Evolutionary conservation across 148 eudicot genomes (phyloP), one percentile per base, ranked within the genome.

Genomic region (Spergularia bocconei): DNA sequence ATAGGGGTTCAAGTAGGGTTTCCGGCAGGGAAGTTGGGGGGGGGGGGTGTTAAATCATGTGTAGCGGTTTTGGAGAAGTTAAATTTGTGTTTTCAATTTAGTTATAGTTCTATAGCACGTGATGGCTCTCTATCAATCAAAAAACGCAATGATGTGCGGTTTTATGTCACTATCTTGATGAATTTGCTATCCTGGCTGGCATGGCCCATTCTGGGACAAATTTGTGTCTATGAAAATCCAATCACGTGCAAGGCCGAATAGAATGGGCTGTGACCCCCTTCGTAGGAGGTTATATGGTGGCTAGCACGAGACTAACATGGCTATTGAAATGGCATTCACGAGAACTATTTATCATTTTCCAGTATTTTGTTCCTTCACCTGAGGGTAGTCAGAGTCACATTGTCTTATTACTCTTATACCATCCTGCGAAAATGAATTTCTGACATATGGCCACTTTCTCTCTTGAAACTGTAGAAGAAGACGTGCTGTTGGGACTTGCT

Each of bases 401-500:
- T 50, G 38, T 54, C 17, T 59, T 15, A 70, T 50, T 4, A 7
- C 7, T 54, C 17, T 59, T 15, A 70, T 50, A 44, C 48, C 7
- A 44, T 44, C 48, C 52, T 38, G n/a, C 9, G 15, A 60, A 17
- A 29, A 21, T 51, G 62, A 59, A 64, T 70, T 21, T 25, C 55
- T 80, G 44, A 69, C 51, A 11, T 44, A 19, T 65, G 55, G 48
- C 57, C 47, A 54, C 25, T 29, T 23, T 65, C 4, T 69, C n/a
- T 67, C 19, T 11, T 76, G 75, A 61, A 55, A 75, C 38, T 70
- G 73, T 80, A 79, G 98, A 92, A 80, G 98, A 92, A 67, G 97
- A 90, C 67, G 75, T 47, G 76, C 84, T 86, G 69, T 77, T 94
- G 91, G 77, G 78, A 62, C 84, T 90, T 77, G 96, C 97, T 62